These are phyloP conservation scores for Chaetomium cochliodes DNA, from an alignment of 495 filamentous ascomycete species.

Conservation along the genomic window DNA sequence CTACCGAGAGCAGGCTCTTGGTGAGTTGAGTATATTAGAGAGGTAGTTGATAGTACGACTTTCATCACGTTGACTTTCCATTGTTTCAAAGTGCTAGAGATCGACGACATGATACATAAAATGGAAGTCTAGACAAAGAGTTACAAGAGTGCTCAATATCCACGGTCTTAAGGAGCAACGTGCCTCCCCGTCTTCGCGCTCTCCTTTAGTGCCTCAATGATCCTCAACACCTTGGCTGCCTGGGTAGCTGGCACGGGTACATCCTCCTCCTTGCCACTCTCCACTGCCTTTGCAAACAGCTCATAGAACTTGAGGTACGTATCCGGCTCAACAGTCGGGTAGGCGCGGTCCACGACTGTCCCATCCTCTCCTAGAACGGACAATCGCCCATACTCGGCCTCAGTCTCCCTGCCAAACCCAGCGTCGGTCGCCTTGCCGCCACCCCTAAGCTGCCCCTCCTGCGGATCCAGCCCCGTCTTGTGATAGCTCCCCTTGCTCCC, in stretches of 20 bases:
- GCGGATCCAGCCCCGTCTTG: slow-evolving; percentile 75
- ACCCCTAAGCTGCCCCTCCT: slow-evolving; percentile 76
- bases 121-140: too few relatives aligned
- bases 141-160: too few relatives aligned
- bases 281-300: slow-evolving; percentile 64
- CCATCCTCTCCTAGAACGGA: slow-evolving; percentile 42
- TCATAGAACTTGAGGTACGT: slow-evolving; percentile 75
- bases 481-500: slow-evolving; percentile 78
- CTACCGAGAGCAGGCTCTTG: too few relatives aligned
- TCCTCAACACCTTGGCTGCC: slow-evolving; percentile 66
- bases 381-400: slow-evolving; percentile 44
- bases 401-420: slow-evolving; percentile 64
- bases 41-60: too few relatives aligned
- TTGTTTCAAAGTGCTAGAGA: too few relatives aligned
- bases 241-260: slow-evolving; percentile 71
- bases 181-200: slow-evolving; percentile 66
- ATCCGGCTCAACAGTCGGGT: slow-evolving; percentile 62
- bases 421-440: slow-evolving; percentile 64
- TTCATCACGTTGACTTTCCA: too few relatives aligned
- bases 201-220: slow-evolving; percentile 71
- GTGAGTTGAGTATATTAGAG: too few relatives aligned
- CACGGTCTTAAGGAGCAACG: slow-evolving; percentile 34
- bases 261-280: slow-evolving; percentile 54
- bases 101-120: too few relatives aligned
- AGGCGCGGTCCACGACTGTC: slow-evolving; percentile 40